A percentile compares a stretch with the other conserved stretches of the same genome.
These are phyloP conservation scores for Cardiosporidium cionae DNA, from an alignment of 169 alveolate species.

Conservation along the genomic window DNA sequence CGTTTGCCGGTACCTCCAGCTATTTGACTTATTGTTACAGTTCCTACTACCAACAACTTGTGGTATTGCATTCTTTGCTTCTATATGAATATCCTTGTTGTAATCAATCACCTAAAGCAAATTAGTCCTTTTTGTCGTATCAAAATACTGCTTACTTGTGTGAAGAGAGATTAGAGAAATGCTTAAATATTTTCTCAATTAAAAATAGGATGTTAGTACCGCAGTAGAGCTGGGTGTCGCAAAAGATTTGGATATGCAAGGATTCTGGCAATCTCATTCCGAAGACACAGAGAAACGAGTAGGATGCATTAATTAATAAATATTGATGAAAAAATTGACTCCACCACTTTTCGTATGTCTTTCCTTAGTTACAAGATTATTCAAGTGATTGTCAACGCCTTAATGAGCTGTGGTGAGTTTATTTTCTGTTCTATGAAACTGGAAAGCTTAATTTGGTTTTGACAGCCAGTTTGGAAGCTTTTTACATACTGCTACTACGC, in stretches of 20 bases:
- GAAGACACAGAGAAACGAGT: background rate
- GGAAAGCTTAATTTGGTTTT: too few species aligned
- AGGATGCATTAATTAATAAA: background rate
- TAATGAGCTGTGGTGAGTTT: background rate
- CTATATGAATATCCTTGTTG: background rate
- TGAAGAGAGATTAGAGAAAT: too few species aligned
- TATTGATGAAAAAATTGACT: background rate
- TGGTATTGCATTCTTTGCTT: too few species aligned
- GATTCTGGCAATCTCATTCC: slow-evolving; percentile 55
- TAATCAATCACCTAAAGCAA: too few species aligned
- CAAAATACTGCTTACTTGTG: too few species aligned
- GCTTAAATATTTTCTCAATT: too few species aligned
- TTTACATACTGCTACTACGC: too few species aligned
- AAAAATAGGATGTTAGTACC: slow-evolving; percentile 39
- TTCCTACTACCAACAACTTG: slow-evolving; percentile 59
- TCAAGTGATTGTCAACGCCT: background rate
- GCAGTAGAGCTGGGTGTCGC: slow-evolving; percentile 57
- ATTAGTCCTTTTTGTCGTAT: too few species aligned
- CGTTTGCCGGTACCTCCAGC: slow-evolving; percentile 65
- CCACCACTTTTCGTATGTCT: background rate
- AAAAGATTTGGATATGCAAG: slow-evolving; percentile 61
- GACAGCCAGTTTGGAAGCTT: too few species aligned
- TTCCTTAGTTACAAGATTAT: background rate
- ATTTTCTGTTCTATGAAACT: too few species aligned
- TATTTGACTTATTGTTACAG: slow-evolving; percentile 55